phyloP scores from a whole-genome alignment of 192 early-diverging fungal genomes.

The Backusella australiensis region DNA sequence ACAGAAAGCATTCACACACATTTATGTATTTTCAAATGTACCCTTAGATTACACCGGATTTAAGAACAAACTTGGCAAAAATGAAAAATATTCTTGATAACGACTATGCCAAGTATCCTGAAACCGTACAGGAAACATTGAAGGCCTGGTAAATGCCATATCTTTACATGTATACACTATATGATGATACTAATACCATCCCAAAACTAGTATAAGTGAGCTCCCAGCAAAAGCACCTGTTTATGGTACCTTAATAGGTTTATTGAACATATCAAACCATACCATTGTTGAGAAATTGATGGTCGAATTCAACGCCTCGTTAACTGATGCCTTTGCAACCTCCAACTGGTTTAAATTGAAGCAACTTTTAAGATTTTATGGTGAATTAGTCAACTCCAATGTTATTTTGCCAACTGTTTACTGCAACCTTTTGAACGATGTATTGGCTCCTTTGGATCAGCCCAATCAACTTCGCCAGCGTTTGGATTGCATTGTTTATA shows the following conservation, averaged over 20 bases:
- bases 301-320: constrained; percentile 44
- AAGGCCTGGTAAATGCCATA: constrained; percentile 46
- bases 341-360: constrained; percentile 75
- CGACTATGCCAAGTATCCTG: constrained; percentile 66
- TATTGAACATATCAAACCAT: constrained; percentile 62
- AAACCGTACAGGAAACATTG: constrained; percentile 58
- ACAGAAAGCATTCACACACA: no score
- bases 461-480: constrained; percentile 29
- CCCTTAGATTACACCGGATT: constrained; percentile 51
- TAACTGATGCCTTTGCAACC: constrained; percentile 54
- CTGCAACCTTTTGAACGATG: constrained; percentile 59
- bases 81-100: constrained; percentile 68
- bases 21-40: background rate
- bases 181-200: background rate
- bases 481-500: constrained; percentile 61
- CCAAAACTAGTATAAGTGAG: constrained; percentile 56
- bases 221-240: constrained; percentile 71
- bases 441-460: constrained; percentile 62
- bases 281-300: constrained; percentile 58
- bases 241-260: constrained; percentile 79
- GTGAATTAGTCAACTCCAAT: constrained; percentile 73
- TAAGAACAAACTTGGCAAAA: constrained; percentile 64
- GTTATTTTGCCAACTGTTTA: constrained; percentile 68
- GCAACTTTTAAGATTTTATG: constrained; percentile 78
- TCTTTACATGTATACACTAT: background rate